These are phyloP conservation scores for Poa annua DNA, from an alignment of 176 grass and related monocot genomes.

Conservation along the genomic window DNA sequence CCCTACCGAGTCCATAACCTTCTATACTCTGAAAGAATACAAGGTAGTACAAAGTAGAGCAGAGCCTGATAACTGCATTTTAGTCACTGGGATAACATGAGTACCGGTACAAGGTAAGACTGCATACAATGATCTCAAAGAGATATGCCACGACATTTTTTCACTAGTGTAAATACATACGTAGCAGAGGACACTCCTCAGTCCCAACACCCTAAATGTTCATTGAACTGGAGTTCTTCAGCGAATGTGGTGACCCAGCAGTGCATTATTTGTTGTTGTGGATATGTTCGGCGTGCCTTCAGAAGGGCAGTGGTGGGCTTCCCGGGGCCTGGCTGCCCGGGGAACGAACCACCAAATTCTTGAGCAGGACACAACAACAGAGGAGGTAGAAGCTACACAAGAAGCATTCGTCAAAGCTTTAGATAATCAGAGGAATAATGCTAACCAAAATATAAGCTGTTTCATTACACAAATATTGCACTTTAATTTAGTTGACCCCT, in stretches of 20 bases:
- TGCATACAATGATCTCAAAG: not conserved
- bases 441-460: not conserved
- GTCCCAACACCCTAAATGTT: too few relatives aligned
- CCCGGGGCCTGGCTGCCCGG: constrained; percentile 32
- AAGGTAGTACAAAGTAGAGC: not conserved
- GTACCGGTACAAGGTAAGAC: not conserved
- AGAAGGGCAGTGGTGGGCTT: constrained; percentile 20
- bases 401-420: not conserved
- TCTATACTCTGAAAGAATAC: too few relatives aligned
- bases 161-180: too few relatives aligned
- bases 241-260: too few relatives aligned
- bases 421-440: not conserved
- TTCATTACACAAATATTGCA: not conserved
- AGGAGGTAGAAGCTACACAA: constrained; percentile 48
- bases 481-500: not conserved
- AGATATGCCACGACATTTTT: too few relatives aligned
- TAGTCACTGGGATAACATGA: not conserved
- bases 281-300: too few relatives aligned
- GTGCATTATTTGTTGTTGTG: too few relatives aligned
- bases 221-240: too few relatives aligned
- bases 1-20: too few relatives aligned
- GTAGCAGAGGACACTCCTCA: too few relatives aligned
- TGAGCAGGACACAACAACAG: constrained; percentile 64
- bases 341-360: constrained; percentile 42
- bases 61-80: not conserved